Base-by-base conservation (phyloP, 768 basidiomycete species). In the Pholiota microspora region DNA sequence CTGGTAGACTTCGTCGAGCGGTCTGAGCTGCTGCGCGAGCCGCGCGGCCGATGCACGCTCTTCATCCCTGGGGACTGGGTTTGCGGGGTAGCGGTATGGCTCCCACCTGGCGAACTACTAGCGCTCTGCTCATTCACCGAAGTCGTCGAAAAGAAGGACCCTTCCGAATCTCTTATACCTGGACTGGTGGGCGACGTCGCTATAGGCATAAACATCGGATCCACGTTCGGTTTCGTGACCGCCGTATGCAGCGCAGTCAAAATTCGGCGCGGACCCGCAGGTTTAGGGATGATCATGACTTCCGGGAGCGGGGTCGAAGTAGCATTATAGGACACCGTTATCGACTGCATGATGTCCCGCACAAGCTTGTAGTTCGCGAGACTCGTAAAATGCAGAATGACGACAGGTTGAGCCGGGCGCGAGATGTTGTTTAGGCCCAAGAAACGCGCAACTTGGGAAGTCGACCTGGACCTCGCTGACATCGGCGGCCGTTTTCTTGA, bases 221-320 rank as follows among this genome's bases (percentile, higher is more conserved):
- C 96, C 27, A 99, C 84, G 9, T 83, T 66, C 0, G 97, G 95
- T 59, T 86, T 90, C 7, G 83, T 89, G 46, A 92, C 79, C 1
- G 94, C 94, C 3, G 92, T 98, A 67, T 96, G 89, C 15, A 99
- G 75, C 23, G 94, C 89, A 18, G 94, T 95, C 60, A 99, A 75
- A 62, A 98, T 87, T 7, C 96, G 85, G 34, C 96, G 84, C 6
- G 97, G 97, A 4, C 97, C 96, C 15, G 91, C 95, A 8, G 96
- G 96, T 71, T 98, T 99, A 18, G 95, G 96, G 34, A 98, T 88
- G 60, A 99, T 92, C 81, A 98, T 91, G 25, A 99, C 84, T 62
- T 99, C 97, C 0, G 97, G 88, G 9, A 89, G 68, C 13, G 78
- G 74, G 21, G 73, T 65, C 63, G 74, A 55, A 9, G 79, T 71